A percentile compares a stretch with the other conserved stretches of the same genome.
These are phyloP conservation scores for Telopea speciosissima DNA, from an alignment of 177 flowering plant species.

Conservation along the genomic window DNA sequence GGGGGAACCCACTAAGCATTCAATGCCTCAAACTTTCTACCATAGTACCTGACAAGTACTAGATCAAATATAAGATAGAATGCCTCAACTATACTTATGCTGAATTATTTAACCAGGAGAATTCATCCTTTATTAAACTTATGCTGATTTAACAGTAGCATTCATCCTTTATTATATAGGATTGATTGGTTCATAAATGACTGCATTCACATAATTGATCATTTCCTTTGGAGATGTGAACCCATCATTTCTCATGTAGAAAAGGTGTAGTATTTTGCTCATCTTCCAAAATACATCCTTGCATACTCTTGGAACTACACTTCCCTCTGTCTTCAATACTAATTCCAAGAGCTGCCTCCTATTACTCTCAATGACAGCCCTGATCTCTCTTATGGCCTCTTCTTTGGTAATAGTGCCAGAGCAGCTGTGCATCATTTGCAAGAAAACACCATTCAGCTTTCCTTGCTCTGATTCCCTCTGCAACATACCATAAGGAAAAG, in stretches of 20 bases:
- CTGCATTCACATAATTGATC: slow-evolving; percentile 24
- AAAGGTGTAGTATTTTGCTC: slow-evolving; percentile 23
- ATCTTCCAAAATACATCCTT: slow-evolving; percentile 34
- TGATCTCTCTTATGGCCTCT: slow-evolving; percentile 18
- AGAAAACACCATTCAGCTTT: slow-evolving; percentile 20
- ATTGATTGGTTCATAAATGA: slow-evolving; percentile 26
- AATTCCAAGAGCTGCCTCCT: slow-evolving; percentile 23
- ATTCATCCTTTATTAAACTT: not conserved
- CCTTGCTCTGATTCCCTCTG: slow-evolving; percentile 60
- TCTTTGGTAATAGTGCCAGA: slow-evolving; percentile 12
- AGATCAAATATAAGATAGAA: not conserved
- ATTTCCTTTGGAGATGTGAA: slow-evolving; percentile 26
- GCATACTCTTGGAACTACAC: slow-evolving; percentile 27
- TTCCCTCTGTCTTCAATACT: slow-evolving; percentile 22
- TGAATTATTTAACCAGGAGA: too few species aligned
- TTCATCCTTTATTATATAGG: not conserved
- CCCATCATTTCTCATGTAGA: slow-evolving; percentile 27
- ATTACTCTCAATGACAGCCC: slow-evolving; percentile 11
- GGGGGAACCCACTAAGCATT: too few species aligned
- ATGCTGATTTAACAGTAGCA: too few species aligned
- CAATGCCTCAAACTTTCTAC: too few species aligned
- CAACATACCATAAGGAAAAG: slow-evolving; percentile 11
- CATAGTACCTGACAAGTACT: not conserved
- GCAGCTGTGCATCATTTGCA: slow-evolving; percentile 18
- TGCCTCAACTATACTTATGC: not conserved